Evolutionary conservation across 2,329 filamentous ascomycete genomes (phyloP), one percentile per base, ranked within the genome.

Genomic region (Byssochlamys sp.): DNA sequence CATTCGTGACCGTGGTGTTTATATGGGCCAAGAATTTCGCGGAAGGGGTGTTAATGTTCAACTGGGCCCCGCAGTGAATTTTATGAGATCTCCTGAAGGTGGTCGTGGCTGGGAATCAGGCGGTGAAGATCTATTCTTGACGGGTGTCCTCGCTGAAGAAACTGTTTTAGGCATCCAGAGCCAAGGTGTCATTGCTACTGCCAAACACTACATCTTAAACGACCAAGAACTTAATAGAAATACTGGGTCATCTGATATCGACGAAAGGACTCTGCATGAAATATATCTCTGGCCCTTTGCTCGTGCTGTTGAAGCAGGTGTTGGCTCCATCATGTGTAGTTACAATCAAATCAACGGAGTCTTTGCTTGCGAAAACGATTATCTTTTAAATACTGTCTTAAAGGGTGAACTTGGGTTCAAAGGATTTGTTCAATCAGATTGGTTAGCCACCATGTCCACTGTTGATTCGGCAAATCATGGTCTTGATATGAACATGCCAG

Each of bases 401-500:
- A 88, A 88, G 65, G 82, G 83, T 28, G 85, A 88, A 70, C 75
- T 87, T 54, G 83, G 82, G 0, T 87, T 87, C 62, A 83, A 86
- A 62, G 85, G 85, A 71, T 81, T 67, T 65, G 80, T 86, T 49
- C 82, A 86, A 73, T 82, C 80, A 0, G 84, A 87, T 67, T 87
- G 84, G 83, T 68, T 78, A 10, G 80, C 80, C 0, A 81, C 84
- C 58, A 76, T 91, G 65, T 77, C 83, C 3, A 88, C 88, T 62
- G 85, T 82, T 9, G 77, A 83, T 24, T 81, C 80, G 50, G 85
- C 88, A 5, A 77, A 83, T 33, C 88, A 88, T 25, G 89, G 89
- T 52, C 77, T 92, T 35, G 90, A 94, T 71, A 90, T 92, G 88
- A 80, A 81, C 24, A 92, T 92, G 89, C 88, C 88, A 1, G 88